Conservation (phyloP, 2,329 filamentous ascomycete genomes). For the Aspergillus sp. region DNA sequence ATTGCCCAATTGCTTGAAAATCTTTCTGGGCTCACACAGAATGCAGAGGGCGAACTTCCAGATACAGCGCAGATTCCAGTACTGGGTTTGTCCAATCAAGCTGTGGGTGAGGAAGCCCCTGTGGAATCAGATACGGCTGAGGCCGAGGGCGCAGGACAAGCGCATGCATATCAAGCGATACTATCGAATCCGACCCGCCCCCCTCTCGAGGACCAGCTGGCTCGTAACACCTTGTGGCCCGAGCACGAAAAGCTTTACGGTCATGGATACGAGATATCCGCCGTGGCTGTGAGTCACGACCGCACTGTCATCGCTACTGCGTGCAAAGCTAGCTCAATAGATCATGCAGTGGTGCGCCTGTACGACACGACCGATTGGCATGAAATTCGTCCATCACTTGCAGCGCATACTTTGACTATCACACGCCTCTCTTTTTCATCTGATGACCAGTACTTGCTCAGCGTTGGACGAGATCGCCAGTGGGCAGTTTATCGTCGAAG, state of each 20-base stretch:
- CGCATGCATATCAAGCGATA: constrained; percentile 21
- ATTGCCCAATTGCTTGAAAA: constrained; percentile 72
- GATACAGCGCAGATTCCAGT: constrained; percentile 95
- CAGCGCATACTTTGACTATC: constrained; percentile 83
- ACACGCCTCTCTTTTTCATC: constrained; percentile 77
- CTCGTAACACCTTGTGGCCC: constrained; percentile 90
- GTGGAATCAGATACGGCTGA: constrained; percentile 42
- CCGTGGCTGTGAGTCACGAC: constrained; percentile 74
- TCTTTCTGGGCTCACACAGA: constrained; percentile 62
- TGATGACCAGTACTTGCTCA: constrained; percentile 74
- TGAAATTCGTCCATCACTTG: constrained; percentile 77
- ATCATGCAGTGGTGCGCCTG: constrained; percentile 90
- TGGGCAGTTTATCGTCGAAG: constrained; percentile 77
- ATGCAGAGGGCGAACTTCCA: constrained; percentile 55
- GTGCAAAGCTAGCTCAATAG: constrained; percentile 86
- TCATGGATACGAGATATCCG: constrained; percentile 94
- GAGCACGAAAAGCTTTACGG: constrained; percentile 96
- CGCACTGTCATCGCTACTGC: constrained; percentile 80
- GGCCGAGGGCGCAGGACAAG: constrained; percentile 28
- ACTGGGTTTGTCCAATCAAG: constrained; percentile 93
- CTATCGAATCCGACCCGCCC: constrained; percentile 66
- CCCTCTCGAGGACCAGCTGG: constrained; percentile 84
- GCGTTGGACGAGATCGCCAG: constrained; percentile 86
- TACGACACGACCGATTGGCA: constrained; percentile 88
- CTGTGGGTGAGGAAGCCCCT: constrained; percentile 56